Evolutionary conservation across 176 grass and related monocot genomes (phyloP).

Genomic region (Guadua angustifolia): DNA sequence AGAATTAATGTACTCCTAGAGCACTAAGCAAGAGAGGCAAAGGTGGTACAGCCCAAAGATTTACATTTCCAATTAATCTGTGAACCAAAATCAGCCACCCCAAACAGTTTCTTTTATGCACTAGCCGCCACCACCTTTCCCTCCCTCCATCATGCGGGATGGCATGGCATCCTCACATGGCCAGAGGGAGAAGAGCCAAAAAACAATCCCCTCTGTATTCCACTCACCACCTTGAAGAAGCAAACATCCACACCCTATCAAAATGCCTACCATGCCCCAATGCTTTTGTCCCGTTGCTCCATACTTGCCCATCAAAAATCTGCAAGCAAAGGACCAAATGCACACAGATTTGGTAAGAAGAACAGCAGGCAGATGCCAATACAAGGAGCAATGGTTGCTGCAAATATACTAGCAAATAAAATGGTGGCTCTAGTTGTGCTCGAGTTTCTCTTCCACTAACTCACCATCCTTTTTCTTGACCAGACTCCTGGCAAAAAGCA

Average conservation of each 20-base stretch:
- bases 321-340: conserved; percentile 55
- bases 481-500: conserved; percentile 82
- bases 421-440: conserved; percentile 4
- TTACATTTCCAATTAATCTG: conserved; percentile 45
- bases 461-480: conserved; percentile 94
- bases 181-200: conserved; percentile 86
- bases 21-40: conserved; percentile 46
- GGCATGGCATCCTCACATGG: conserved; percentile 59
- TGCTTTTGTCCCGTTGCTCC: conserved; percentile 54
- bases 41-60: conserved; percentile 30
- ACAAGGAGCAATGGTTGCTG: conserved; percentile 29
- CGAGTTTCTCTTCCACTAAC: conserved; percentile 18
- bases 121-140: conserved; percentile 44
- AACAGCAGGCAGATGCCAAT: conserved; percentile 23
- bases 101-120: conserved; percentile 44
- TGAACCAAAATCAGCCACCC: conserved; percentile 35
- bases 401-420: conserved; percentile 3
- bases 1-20: conserved; percentile 66
- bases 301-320: conserved; percentile 61
- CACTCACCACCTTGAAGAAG: conserved; percentile 62
- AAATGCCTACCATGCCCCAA: conserved; percentile 65
- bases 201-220: conserved; percentile 67
- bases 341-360: conserved; percentile 37
- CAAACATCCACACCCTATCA: conserved; percentile 59
- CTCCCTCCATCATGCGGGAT: conserved; percentile 40